These are phyloP conservation scores for Oryza australiensis DNA, from an alignment of 176 grass and related monocot genomes.

Conservation along the genomic window DNA sequence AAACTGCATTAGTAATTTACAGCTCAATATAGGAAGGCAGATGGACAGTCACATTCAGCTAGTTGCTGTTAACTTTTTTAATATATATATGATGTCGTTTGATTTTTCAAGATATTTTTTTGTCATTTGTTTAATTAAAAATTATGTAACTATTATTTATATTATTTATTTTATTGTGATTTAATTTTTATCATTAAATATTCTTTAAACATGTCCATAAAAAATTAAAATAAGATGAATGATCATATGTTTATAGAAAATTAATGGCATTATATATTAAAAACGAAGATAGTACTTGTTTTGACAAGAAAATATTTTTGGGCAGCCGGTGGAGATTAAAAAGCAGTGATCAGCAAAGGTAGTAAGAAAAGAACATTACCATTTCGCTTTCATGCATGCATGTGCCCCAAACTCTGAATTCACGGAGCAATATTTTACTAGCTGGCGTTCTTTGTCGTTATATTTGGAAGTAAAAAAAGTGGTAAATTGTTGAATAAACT, in stretches of 20 bases:
- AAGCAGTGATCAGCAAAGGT: not conserved
- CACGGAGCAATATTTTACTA: not conserved
- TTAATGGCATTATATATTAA: too few relatives aligned
- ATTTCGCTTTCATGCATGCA: not conserved
- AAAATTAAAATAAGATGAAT: too few relatives aligned
- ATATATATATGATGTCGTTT: too few relatives aligned
- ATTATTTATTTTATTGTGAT: too few relatives aligned
- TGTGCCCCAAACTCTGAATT: not conserved
- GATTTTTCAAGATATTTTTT: too few relatives aligned
- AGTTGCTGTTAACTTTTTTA: not conserved
- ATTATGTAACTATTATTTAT: too few relatives aligned
- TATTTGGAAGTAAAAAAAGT: not conserved
- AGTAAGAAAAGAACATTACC: not conserved
- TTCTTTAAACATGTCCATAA: too few relatives aligned
- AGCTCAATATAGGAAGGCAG: not conserved
- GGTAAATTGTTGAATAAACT: not conserved
- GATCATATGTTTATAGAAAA: too few relatives aligned
- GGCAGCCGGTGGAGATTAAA: not conserved
- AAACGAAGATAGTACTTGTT: too few relatives aligned
- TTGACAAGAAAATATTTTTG: not conserved
- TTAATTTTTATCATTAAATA: too few relatives aligned
- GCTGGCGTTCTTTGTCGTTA: not conserved
- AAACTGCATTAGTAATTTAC: not conserved
- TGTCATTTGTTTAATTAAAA: too few relatives aligned
- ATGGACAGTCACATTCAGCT: not conserved